These are phyloP conservation scores for Melanogaster broomeanus DNA, from an alignment of 768 basidiomycete species.

Conservation along the genomic window DNA sequence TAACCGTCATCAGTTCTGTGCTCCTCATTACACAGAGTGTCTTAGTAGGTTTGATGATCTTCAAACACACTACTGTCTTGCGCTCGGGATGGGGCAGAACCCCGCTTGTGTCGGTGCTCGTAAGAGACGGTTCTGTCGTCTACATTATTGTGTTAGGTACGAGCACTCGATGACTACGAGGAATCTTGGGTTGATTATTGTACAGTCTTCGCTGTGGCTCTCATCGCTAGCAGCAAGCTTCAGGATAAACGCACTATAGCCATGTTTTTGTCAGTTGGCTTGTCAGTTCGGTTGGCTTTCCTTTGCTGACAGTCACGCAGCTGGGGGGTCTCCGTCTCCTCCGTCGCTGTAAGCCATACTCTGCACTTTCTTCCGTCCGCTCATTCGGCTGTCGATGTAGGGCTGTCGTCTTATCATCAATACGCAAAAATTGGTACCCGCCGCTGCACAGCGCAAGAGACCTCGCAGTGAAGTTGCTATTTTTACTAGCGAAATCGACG, in stretches of 20 bases:
- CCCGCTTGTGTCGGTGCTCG: constrained; percentile 40
- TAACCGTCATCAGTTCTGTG: constrained; percentile 20
- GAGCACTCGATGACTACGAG: background rate
- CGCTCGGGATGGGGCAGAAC: constrained; percentile 43
- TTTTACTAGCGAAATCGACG: constrained; percentile 2
- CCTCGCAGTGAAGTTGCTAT: background rate
- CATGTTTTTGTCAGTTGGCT: constrained; percentile 3
- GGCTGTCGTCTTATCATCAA: constrained; percentile 26
- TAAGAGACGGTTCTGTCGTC: constrained; percentile 48
- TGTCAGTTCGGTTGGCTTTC: background rate
- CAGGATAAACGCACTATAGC: background rate
- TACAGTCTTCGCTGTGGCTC: constrained; percentile 1
- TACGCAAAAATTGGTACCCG: constrained; percentile 19
- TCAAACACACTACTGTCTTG: constrained; percentile 36
- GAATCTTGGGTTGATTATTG: background rate
- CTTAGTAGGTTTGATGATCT: constrained; percentile 39
- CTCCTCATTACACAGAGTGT: constrained; percentile 39
- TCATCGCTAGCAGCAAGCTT: background rate
- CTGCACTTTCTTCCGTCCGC: background rate
- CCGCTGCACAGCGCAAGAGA: background rate
- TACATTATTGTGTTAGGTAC: constrained; percentile 43
- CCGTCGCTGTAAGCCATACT: constrained; percentile 15
- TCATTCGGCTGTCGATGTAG: constrained; percentile 5
- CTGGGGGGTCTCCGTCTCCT: constrained; percentile 15
- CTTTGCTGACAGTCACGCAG: constrained; percentile 11